Base-by-base conservation (phyloP, 1,284 basidiomycete species). In the Cryptococcus jaspeensis region DNA sequence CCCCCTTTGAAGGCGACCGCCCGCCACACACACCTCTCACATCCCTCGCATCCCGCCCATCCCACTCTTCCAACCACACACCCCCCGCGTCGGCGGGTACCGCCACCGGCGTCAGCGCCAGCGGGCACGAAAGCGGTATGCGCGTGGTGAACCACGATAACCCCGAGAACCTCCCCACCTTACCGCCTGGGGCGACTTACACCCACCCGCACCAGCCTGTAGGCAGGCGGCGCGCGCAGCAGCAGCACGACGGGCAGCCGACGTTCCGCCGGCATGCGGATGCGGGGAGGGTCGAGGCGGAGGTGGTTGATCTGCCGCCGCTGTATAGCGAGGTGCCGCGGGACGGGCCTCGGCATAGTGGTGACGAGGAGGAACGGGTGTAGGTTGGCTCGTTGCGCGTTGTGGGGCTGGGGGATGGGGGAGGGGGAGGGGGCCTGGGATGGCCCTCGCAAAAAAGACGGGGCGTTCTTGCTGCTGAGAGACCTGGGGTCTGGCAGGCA, bases 261-360 rank as follows among this genome's bases (percentile, higher is more conserved):
- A 64, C 62, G 23, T 70, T 59, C 43, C 61, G 66, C 41, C 42
- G 64, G 39, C 67, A 70, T 48, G 65, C 61, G 28, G 67, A 70
- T 60, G 69, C 65, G 13, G 69, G 67, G 12, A 18, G 69, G 28
- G 58, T 64, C 18, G 45, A 59, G 16, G 65, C 61, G 36, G 66
- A 66, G 25, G 51, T 70, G 15, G 65, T 70, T 23, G 70, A 72
- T 56, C 44, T 72, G 16, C 70, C 70, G 23, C 70, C 70, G 23
- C 48, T 70, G 59, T 72, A 72, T 59, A 69, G 65, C 32, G 70
- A 72, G 32, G 65, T 72, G 1, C 68, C 66, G 35, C 47, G 69
- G 40, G 65, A 67, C 54, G 52, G 56, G 12, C 52, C 51, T 15
- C 28, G 28, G 5, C 28, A 32, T 32, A 32, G 28, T 32, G 28